Evolutionary conservation across 164 flowering plant species (phyloP), one percentile per base, ranked within the genome.

Genomic region (Macadamia tetraphylla): DNA sequence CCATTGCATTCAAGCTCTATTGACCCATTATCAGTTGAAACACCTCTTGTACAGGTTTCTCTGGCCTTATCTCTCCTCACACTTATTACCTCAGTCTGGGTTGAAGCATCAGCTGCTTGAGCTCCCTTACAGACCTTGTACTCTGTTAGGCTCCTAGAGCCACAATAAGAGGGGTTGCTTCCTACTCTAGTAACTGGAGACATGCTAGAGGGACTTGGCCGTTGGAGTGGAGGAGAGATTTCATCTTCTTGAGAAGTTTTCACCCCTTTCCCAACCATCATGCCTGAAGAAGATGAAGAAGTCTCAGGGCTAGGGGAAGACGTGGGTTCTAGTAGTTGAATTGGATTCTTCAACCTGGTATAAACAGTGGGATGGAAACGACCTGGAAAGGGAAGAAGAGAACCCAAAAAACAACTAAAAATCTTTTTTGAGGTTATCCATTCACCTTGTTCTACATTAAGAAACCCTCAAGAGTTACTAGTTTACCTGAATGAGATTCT

Each of bases 31-130:
- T 94, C 97, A 31, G 93, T 90, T 11, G 96, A 85, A 75, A 94
- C 93, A 67, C 96, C 94, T 59, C 87, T 74, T n/a, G 87, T 84
- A 79, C 92, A 85, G 42, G 97, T 91, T 68, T 86, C 90, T 66
- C 64, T 72, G 9, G 72, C 35, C 72, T 71, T 80, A 62, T 65
- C 59, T 29, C 72, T 72, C 60, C 69, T 74, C 8, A 49, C 67
- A 62, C 71, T 75, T 63, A 5, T 35, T 35, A 87, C 94, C 42
- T 89, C 92, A 6, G 99, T 90, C 78, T 92, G 97, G 5, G 99
- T 94, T 0, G 97, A 85, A 57, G 97, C 97, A 82, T 92, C 86
- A 51, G 90, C 83, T 9, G 85, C 79, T 29, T 85, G 82, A 63
- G 82, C 85, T 67, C 70, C 80, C 74, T 82, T 83, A 74, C 77